A percentile compares a stretch with the other conserved stretches of the same genome.
Evolutionary conservation across 1,139 yeast genomes (phyloP).

Genomic region (Scheffersomyces titani): DNA sequence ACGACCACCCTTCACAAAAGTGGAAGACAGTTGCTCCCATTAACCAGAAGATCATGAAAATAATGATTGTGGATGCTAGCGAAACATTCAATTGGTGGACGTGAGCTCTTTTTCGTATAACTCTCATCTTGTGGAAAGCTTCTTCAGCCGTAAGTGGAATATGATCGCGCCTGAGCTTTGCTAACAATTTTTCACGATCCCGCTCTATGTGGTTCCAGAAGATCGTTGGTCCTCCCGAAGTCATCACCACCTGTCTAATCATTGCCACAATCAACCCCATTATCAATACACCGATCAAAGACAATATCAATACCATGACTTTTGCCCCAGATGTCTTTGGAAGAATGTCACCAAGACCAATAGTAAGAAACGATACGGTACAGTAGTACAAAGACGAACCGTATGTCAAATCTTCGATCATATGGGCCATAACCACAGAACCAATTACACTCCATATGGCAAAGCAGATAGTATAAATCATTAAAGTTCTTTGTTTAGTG

Average conservation of each 20-base stretch:
- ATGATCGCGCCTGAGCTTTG: slow-evolving; percentile 17
- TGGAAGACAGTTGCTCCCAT: slow-evolving; percentile 69
- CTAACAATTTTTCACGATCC: slow-evolving; percentile 18
- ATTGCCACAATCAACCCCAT: slow-evolving; percentile 74
- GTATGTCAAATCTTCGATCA: slow-evolving; percentile 40
- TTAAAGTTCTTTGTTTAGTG: slow-evolving; percentile 66
- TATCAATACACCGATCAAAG: slow-evolving; percentile 67
- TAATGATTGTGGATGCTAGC: slow-evolving; percentile 38
- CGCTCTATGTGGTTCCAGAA: slow-evolving; percentile 63
- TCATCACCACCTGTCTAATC: slow-evolving; percentile 63
- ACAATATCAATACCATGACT: slow-evolving; percentile 60
- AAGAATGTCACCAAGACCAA: slow-evolving; percentile 76
- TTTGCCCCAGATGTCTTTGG: slow-evolving; percentile 56
- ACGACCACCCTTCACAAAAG: slow-evolving; percentile 65
- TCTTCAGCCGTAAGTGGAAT: slow-evolving; percentile 31
- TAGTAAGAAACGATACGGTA: slow-evolving; percentile 69
- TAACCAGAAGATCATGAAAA: slow-evolving; percentile 65
- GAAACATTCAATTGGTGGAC: slow-evolving; percentile 30
- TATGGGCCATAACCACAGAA: slow-evolving; percentile 45
- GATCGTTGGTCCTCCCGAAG: slow-evolving; percentile 61
- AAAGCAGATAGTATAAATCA: slow-evolving; percentile 66
- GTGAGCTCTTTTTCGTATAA: slow-evolving; percentile 42
- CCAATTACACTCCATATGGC: slow-evolving; percentile 74
- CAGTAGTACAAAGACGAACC: slow-evolving; percentile 72
- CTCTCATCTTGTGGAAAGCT: slow-evolving; percentile 56